Conservation (phyloP, 306 rosid species). For the Styphnolobium japonicum region DNA sequence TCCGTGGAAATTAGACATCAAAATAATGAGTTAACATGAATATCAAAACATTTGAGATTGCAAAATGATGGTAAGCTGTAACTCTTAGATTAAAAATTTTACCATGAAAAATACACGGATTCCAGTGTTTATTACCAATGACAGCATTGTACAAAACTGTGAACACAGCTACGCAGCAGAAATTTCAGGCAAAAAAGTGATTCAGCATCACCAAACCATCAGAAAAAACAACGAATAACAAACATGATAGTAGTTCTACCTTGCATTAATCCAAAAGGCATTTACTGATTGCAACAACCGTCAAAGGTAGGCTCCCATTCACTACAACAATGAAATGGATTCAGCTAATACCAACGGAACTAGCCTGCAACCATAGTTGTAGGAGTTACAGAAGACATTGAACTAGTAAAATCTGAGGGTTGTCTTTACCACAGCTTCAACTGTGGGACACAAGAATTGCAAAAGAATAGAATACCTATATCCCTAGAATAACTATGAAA, state of each 20-base stretch:
- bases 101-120: neutral
- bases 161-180: neutral
- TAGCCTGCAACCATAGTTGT: neutral
- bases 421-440: neutral
- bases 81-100: too few species aligned
- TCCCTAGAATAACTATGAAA: neutral
- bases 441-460: neutral
- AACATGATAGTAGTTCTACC: neutral
- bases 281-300: neutral
- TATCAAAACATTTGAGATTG: too few species aligned
- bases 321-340: neutral
- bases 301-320: neutral
- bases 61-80: too few species aligned
- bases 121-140: neutral
- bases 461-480: neutral
- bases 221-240: neutral
- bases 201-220: neutral
- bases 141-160: neutral
- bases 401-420: neutral
- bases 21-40: too few species aligned
- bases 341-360: neutral
- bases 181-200: neutral
- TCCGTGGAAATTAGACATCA: neutral
- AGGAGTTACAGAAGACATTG: neutral
- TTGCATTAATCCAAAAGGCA: neutral